Evolutionary conservation across 73 alveolate species (phyloP), one percentile per base, ranked within the genome.

Genomic region (Paramecium tetraurelia): DNA sequence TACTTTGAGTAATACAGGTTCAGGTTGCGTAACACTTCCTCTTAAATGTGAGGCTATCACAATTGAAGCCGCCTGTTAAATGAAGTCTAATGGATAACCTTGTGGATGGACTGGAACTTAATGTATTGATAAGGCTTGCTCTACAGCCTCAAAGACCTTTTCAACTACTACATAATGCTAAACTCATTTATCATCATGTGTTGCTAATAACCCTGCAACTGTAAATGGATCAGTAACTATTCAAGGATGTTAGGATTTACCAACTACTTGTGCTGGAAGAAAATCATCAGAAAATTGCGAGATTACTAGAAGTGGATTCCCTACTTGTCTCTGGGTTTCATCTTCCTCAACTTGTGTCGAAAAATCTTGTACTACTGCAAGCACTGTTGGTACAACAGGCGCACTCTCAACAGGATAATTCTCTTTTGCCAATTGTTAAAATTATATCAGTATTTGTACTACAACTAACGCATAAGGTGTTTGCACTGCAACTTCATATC

Each of bases 41-140:
- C 40, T 72, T 10, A 36, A 35, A 72, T 72, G 86, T 11, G 22
- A 72, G 38, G 57, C 86, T 16, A 36, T 72, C 5, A 33, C 59
- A 12, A 63, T 33, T 14, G 27, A 72, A 72, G 59, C 27, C 0
- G 29, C 29, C 3, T 72, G 86, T 29, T 16, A 72, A 4, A 2
- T 72, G 12, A 36, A 16, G n/a, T 10, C 36, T 35, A 12, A 33
- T 36, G 50, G 50, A 5, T n/a, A 72, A 36, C 18, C 9, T 16
- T 72, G 86, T 36, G 86, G 86, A 72, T 72, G 86, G 86, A 72
- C 9, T 72, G 86, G 86, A 20, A 4, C 10, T 29, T 35, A 72
- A 72, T 72, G 86, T 36, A 36, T 72, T 36, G 24, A 36, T 72
- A 31, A 72, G 2, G 16, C 7, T 36, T 72, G 86, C n/a, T 31